Evolutionary conservation across 2,329 filamentous ascomycete species (phyloP), one percentile per base, ranked within the genome.

Genomic region (Ramichloridium luteum): DNA sequence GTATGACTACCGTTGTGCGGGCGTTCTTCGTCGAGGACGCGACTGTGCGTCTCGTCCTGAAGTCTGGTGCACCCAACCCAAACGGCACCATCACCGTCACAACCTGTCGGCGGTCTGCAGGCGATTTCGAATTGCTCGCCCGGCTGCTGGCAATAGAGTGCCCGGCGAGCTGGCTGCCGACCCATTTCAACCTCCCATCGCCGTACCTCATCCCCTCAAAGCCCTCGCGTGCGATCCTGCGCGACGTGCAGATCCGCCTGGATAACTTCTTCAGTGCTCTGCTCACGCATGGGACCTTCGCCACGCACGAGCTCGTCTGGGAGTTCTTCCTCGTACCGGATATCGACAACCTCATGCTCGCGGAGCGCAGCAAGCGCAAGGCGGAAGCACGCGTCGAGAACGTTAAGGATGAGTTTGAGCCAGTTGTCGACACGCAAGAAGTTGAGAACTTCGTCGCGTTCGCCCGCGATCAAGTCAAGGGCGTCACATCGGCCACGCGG

Each of bases 251-350:
- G 53, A 63, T 84, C 27, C 75, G 80, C 11, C 74, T 93, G 13
- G 84, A 98, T 56, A 79, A 75, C 45, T 94, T 96, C 48, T 62
- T 98, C 45, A 83, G 82, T 43, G 83, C 85, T 12, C 69, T 98
- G 41, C 68, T 98, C 15, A 68, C 73, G 6, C 90, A 98, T 50
- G 80, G 88, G 3, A 96, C 90, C 0, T 94, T 98, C 52, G 73
- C 84, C 1, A 93, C 83, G 1, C 92, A 98, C 51, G 90, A 98
- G 60, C 84, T 96, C 70, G 69, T 98, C 2, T 98, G 90, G 92
- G 90, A 98, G 49, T 98, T 98, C 60, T 93, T 98, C 58, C 69
- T 98, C 1, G 86, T 98, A 9, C 90, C 90, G 1, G 90, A 98
- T 45, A 74, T 98, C 30, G 83, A 93, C 52, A 71, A 82, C 0